Conservation (phyloP, 108 stramenopile genomes). For the Skeletonema costatum region DNA sequence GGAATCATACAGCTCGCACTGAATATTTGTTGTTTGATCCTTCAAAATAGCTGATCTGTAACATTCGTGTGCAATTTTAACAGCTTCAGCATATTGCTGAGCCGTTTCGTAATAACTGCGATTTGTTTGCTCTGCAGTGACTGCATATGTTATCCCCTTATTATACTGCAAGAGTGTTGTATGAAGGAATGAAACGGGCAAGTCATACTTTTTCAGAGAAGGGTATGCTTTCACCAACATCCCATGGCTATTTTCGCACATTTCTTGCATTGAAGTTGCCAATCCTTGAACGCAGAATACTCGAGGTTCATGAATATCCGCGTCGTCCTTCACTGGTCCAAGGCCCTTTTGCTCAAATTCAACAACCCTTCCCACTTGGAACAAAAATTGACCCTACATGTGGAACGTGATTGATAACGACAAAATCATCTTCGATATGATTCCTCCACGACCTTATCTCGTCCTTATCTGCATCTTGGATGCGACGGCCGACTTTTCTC, state of each 20-base stretch:
- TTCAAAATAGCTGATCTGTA: background rate
- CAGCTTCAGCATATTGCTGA: background rate
- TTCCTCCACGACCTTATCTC: background rate
- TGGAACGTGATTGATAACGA: background rate
- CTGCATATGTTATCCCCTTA: background rate
- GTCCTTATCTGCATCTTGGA: background rate
- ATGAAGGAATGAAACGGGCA: background rate
- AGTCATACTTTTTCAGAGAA: background rate
- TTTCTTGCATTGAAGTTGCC: background rate
- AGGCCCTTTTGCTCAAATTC: background rate
- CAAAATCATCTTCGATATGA: background rate
- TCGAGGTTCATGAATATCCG: background rate
- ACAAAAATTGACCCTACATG: background rate
- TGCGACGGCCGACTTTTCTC: background rate
- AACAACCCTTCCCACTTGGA: background rate
- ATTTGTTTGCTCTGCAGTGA: background rate
- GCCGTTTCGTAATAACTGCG: background rate
- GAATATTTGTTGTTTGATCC: background rate
- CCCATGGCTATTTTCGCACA: background rate
- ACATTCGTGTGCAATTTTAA: background rate
- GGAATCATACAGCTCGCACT: background rate
- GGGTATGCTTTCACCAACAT: background rate
- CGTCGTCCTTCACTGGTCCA: background rate
- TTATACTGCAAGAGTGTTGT: background rate
- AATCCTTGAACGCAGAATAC: background rate